Base-by-base conservation (phyloP, 2,329 filamentous ascomycete species). In the Aureobasidium sp. region DNA sequence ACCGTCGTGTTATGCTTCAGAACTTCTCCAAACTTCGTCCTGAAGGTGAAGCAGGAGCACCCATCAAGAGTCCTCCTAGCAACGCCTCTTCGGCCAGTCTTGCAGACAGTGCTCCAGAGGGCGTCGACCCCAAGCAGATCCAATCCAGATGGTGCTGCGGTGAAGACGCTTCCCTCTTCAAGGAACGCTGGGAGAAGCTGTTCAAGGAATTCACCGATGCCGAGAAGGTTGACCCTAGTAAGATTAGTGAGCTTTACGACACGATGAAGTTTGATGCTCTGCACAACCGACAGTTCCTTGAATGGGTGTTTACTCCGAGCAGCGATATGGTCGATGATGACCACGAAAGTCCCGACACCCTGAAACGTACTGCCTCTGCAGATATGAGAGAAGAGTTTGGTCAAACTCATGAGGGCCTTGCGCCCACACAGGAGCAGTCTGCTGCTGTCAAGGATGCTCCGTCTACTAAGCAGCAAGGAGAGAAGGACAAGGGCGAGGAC, bases 251-350 rank as follows among this genome's bases (percentile, higher is more conserved):
- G 76, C 82, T 99, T 2, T 99, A 99, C 73, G 94, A 99, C 73
- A 97, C 93, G 21, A 97, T 99, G 94, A 99, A 99, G 74, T 99
- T 97, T 65, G 94, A 99, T 72, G 94, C 94, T 1, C 80, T 99
- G 15, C 95, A 99, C 74, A 99, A 99, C 70, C 86, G 94, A 2
- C 90, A 91, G 64, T 99, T 99, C 69, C 78, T 99, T 4, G 94
- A 99, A 73, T 97, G 94, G 90, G 88, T 96, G 0, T 99, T 99
- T 67, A 95, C 91, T 17, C 94, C 94, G 1, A 86, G 89, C 35
- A 86, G 84, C 68, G 81, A 80, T 61, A 89, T 95, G 75, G 77
- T 93, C 11, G 88, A 88, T 58, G 88, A 93, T 57, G 71, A 75
- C 7, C 65, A 70, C n/a, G 65, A 66, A 7, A 50, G 55, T 11